A percentile compares a stretch with the other conserved stretches of the same genome.
These are phyloP conservation scores for Penicillium concentricum DNA, from an alignment of 2,329 filamentous ascomycete species.

Conservation along the genomic window DNA sequence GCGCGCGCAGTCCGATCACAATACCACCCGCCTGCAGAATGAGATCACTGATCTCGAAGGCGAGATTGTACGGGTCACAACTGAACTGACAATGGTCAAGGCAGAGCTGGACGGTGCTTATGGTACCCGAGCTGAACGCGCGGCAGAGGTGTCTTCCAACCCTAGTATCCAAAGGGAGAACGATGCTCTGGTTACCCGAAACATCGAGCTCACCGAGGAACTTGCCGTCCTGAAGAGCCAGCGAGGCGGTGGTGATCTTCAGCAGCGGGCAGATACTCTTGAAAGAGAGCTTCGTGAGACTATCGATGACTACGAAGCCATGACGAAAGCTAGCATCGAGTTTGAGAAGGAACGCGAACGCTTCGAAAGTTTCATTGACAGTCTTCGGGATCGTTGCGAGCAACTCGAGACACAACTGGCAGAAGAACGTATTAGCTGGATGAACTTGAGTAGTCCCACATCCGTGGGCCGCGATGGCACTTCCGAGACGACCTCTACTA, in stretches of 20 bases:
- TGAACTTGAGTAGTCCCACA: conserved; percentile 60
- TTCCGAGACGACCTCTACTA: conserved; percentile 62
- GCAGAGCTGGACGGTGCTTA: conserved; percentile 95
- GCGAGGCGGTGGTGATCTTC: conserved; percentile 38
- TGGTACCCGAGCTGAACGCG: conserved; percentile 68
- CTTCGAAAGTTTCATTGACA: conserved; percentile 64
- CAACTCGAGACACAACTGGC: conserved; percentile 61
- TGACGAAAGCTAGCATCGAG: conserved; percentile 68
- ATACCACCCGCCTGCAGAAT: conserved; percentile 44
- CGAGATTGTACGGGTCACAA: conserved; percentile 65
- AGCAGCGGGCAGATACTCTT: conserved; percentile 54
- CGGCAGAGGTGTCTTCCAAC: conserved; percentile 62
- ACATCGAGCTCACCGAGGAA: conserved; percentile 48
- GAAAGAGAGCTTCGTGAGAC: conserved; percentile 67
- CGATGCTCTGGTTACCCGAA: conserved; percentile 53
- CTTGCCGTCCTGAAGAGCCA: conserved; percentile 45
- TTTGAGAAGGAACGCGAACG: conserved; percentile 69
- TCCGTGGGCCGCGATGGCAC: conserved; percentile 38
- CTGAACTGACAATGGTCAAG: conserved; percentile 82
- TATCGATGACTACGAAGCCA: conserved; percentile 66
- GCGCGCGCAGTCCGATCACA: conserved; percentile 36
- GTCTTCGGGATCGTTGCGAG: conserved; percentile 63
- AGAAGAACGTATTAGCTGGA: conserved; percentile 66
- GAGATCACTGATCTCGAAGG: conserved; percentile 58
- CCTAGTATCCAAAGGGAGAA: conserved; percentile 60